phyloP scores from a whole-genome alignment of 2,329 filamentous ascomycete species.

The Aspergillus quadrilineatus region DNA sequence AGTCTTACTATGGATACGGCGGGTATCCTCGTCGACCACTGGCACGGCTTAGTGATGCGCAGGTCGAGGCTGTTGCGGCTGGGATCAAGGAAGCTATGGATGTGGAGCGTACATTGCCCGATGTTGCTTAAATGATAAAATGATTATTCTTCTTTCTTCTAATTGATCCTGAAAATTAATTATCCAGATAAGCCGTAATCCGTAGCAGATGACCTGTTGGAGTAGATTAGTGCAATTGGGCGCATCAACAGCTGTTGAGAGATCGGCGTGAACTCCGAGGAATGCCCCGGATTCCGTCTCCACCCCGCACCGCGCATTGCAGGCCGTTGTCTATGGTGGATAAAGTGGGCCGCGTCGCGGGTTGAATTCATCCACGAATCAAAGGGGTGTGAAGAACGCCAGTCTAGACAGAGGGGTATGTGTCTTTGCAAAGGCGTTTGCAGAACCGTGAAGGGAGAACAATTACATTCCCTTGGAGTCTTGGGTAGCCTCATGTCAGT shows the following conservation, averaged over 20 bases:
- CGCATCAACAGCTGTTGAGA: not conserved
- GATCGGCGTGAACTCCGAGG: constrained; percentile 7
- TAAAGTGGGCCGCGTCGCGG: constrained; percentile 14
- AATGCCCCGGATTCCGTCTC: constrained; percentile 1
- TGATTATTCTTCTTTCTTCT: not conserved
- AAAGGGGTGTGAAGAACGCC: not conserved
- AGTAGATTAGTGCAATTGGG: not conserved
- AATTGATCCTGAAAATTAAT: not conserved
- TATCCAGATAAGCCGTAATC: too few species aligned
- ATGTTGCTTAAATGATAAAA: constrained; percentile 31
- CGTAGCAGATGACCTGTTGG: not conserved
- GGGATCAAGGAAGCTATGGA: constrained; percentile 39
- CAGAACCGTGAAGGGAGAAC: not conserved
- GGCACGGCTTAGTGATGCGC: constrained; percentile 32
- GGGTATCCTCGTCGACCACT: constrained; percentile 69
- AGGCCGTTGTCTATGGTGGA: constrained; percentile 24
- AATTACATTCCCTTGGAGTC: not conserved
- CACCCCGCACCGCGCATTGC: not conserved
- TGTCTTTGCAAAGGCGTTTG: not conserved
- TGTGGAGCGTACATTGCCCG: constrained; percentile 35
- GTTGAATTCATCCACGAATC: constrained; percentile 7
- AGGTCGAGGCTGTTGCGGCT: constrained; percentile 32
- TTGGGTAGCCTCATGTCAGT: not conserved
- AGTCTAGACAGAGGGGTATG: constrained; percentile 1
- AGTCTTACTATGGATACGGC: constrained; percentile 81